Base-by-base conservation (phyloP, 495 filamentous ascomycete species). In the Haplographium delicatum region DNA sequence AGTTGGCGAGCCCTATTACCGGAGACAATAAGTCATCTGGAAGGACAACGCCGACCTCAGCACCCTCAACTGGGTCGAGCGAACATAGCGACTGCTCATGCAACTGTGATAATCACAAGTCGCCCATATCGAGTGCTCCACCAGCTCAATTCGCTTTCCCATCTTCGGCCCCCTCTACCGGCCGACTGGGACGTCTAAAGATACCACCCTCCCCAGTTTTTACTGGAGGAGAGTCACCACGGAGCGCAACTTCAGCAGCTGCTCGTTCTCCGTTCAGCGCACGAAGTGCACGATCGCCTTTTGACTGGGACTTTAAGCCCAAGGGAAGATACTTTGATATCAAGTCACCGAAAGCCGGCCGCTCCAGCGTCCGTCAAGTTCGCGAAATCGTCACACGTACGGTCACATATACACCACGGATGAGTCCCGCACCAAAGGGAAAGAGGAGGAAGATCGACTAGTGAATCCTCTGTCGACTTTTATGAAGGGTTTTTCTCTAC, bases 311-410 rank as follows among this genome's bases (percentile, higher is more conserved):
- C 27, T 68, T 74, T 11, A 78, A 80, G 27, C 66, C 71, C 45
- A 79, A 75, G 57, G 65, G 66, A 25, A 59, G 58, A 61, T 71
- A 74, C 50, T 73, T 70, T 47, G 71, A 72, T 45, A 34, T 60
- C 39, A 60, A 55, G 23, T 58, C 57, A 27, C 60, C 60, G 11
- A 76, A 74, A 54, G 64, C 76, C 10, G 66, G 72, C 6, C 58
- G 67, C 38, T 72, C 75, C 11, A 78, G 68, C 53, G 69, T 78
- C 50, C 69, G 74, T 27, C 75, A 78, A 39, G 77, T 86, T 44
- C 69, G 80, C 22, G 82, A 89, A 62, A 82, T 87, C 3, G 82
- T 89, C 34, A 89, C 84, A 26, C 73, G 85, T 45, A 88, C 85
- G 13, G 84, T 89, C 41, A 89, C 85, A 3, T 86, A 86, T 63